Evolutionary conservation across 805 yeast species (phyloP).

Genomic region (Ogataea zsoltii): DNA sequence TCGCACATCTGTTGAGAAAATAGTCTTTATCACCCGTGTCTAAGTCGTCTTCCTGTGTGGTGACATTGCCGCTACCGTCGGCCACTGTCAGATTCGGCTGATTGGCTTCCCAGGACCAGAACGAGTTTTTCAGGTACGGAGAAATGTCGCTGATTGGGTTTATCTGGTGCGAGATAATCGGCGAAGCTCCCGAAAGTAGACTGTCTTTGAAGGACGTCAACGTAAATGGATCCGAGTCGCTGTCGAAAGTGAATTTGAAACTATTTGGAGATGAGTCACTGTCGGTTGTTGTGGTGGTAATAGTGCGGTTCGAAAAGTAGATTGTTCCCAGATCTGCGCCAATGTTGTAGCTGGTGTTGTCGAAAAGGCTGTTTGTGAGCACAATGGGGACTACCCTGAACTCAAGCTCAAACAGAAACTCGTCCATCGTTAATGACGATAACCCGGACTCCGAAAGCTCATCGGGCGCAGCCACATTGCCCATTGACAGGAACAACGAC

Average conservation of each 20-base stretch:
- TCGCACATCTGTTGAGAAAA: slow-evolving; percentile 41
- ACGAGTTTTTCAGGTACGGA: slow-evolving; percentile 33
- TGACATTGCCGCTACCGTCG: slow-evolving; percentile 3
- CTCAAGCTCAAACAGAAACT: slow-evolving; percentile 36
- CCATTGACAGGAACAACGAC: background rate
- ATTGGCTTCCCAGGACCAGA: slow-evolving; percentile 76
- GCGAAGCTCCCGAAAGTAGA: slow-evolving; percentile 62
- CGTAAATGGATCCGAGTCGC: slow-evolving; percentile 38
- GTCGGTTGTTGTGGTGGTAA: slow-evolving; percentile 1
- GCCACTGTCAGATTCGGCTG: slow-evolving; percentile 46
- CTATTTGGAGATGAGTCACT: slow-evolving; percentile 3
- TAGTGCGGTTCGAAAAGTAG: slow-evolving; percentile 13
- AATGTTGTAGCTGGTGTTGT: slow-evolving; percentile 35
- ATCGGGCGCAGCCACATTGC: slow-evolving; percentile 1
- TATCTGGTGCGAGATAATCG: slow-evolving; percentile 52
- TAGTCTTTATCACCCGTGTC: slow-evolving; percentile 10
- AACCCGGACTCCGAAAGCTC: background rate
- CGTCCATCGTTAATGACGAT: slow-evolving; percentile 27
- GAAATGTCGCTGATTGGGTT: slow-evolving; percentile 32
- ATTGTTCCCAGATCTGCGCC: slow-evolving; percentile 14
- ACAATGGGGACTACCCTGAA: slow-evolving; percentile 41
- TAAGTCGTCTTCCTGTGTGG: slow-evolving; percentile 4
- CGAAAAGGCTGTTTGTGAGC: slow-evolving; percentile 27
- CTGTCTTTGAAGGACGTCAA: slow-evolving; percentile 38
- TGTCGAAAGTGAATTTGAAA: slow-evolving; percentile 38